Conservation (phyloP, 2,329 filamentous ascomycete species). For the Aspergillus amoenus region DNA sequence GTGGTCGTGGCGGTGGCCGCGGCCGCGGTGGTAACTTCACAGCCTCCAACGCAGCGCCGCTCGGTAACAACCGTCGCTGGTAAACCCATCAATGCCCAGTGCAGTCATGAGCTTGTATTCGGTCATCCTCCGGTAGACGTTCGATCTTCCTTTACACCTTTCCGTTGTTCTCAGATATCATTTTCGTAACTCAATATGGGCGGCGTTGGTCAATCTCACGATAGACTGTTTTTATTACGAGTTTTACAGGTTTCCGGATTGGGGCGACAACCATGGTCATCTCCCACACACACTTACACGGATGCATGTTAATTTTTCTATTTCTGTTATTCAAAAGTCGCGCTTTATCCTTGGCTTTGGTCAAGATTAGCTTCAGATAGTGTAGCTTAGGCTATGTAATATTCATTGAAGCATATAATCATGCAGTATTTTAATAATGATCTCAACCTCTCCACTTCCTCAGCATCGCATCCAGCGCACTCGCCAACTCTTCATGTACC, state of each 20-base stretch:
- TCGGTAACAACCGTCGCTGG: slow-evolving; percentile 59
- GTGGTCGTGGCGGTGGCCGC: slow-evolving; percentile 65
- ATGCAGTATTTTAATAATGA: background rate
- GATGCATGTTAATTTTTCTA: slow-evolving; percentile 19
- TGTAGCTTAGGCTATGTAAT: slow-evolving; percentile 15
- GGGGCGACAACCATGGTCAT: slow-evolving; percentile 9
- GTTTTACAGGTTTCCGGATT: slow-evolving; percentile 11
- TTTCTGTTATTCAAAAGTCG: slow-evolving; percentile 17
- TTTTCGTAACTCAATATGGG: slow-evolving; percentile 37
- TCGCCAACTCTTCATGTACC: slow-evolving; percentile 41
- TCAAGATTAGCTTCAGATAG: slow-evolving; percentile 15
- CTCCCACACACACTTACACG: slow-evolving; percentile 8
- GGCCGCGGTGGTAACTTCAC: slow-evolving; percentile 52
- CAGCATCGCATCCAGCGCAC: slow-evolving; percentile 19
- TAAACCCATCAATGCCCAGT: slow-evolving; percentile 36
- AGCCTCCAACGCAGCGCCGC: slow-evolving; percentile 58
- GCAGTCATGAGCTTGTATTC: slow-evolving; percentile 29
- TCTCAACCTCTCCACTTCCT: slow-evolving; percentile 7
- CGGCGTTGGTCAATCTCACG: slow-evolving; percentile 39
- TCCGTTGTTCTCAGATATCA: slow-evolving; percentile 20
- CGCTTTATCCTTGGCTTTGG: slow-evolving; percentile 5
- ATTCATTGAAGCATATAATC: background rate
- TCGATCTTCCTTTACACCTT: slow-evolving; percentile 11
- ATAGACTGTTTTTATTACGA: slow-evolving; percentile 32
- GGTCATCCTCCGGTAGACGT: slow-evolving; percentile 31